These are phyloP conservation scores for Microsporum audouinii DNA, from an alignment of 2,329 filamentous ascomycete species.

Conservation along the genomic window DNA sequence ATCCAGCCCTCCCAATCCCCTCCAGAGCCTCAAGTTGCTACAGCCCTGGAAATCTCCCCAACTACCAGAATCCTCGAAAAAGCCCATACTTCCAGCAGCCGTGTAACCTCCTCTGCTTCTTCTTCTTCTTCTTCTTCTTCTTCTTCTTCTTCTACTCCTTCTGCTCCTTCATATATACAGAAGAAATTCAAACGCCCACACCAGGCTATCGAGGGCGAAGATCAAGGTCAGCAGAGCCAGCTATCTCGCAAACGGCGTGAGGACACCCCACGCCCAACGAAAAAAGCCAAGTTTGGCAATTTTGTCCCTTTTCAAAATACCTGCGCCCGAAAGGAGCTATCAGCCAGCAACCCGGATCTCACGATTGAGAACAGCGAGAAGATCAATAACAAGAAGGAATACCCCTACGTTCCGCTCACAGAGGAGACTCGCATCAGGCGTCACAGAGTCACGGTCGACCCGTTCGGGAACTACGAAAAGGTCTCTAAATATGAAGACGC, in stretches of 20 bases:
- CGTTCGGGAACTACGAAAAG: conserved; percentile 9
- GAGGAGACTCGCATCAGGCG: conserved; percentile 2
- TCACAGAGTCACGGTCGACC: conserved; percentile 9
- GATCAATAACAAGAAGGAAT: neutral
- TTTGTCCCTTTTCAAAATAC: neutral
- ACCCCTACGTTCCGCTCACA: neutral
- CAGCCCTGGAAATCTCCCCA: neutral
- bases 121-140: neutral
- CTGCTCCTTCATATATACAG: neutral
- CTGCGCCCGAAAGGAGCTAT: neutral
- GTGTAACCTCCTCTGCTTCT: neutral
- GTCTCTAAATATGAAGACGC: neutral
- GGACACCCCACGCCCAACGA: neutral
- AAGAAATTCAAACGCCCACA: neutral
- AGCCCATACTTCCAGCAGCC: neutral
- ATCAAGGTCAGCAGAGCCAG: neutral
- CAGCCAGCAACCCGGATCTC: neutral
- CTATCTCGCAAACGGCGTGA: neutral
- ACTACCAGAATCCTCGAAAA: neutral
- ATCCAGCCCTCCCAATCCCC: neutral
- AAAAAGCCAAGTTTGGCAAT: neutral
- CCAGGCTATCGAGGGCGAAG: neutral
- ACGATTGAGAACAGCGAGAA: neutral
- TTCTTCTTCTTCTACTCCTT: neutral
- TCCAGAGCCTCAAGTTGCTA: neutral